Evolutionary conservation across 2,329 filamentous ascomycete species (phyloP), one percentile per base, ranked within the genome.

Genomic region (Ilyonectria robusta): DNA sequence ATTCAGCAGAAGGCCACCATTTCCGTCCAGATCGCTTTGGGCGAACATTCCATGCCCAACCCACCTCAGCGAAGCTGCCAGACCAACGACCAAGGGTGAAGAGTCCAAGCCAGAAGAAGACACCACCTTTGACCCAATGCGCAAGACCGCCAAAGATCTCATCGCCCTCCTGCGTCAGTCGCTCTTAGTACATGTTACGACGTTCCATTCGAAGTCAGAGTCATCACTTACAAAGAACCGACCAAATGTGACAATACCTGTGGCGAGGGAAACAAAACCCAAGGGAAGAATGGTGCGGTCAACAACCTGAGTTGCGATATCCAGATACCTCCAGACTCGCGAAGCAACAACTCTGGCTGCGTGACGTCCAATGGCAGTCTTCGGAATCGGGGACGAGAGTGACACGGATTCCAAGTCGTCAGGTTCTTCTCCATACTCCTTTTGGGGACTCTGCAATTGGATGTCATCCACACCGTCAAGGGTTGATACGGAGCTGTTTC

Each of bases 41-140:
- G 66, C 93, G 92, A 66, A 95, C 81, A 76, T 98, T 98, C 95
- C 95, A 98, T 0, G 94, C 94, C 95, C 95, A 98, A 71, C 95
- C 95, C 63, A 95, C 87, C 67, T 97, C 93, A 65, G 93, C 91
- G 78, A 97, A 98, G 78, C 93, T 93, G 29, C 95, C 95, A 77
- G 94, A 90, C 92, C 94, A 98, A 62, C 95, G 91, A 33, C 94
- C 94, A 4, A 98, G 86, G 0, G 94, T 97, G 67, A 98, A 83
- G 21, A 97, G 82, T 9, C 95, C 95, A 70, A 97, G 93, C 91
- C 94, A 96, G 83, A 98, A 94, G 84, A 98, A 98, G 61, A 98
- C 92, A 4, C 93, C 93, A 51, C 95, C 95, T 79, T 98, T 98
- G 79, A 98, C 91, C 84, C 94, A 97, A 78, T 98, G 95, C 8